phyloP scores from a whole-genome alignment of 768 basidiomycete genomes.

The Auriscalpium orientale region DNA sequence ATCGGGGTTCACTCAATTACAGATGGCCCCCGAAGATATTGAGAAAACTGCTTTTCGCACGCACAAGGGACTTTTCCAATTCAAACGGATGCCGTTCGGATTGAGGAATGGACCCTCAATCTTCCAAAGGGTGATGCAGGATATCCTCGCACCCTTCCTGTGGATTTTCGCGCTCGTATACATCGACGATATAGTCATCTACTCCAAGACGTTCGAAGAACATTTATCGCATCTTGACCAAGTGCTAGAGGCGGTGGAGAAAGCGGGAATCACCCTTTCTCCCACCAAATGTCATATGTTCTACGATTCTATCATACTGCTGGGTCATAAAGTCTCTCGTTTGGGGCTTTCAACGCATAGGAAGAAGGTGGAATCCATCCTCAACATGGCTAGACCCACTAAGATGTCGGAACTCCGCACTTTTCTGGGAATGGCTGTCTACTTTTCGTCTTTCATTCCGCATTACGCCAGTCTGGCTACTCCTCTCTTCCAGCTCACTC shows the following conservation, averaged over 20 bases:
- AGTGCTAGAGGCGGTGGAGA: conserved; percentile 22
- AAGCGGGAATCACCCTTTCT: conserved; percentile 18
- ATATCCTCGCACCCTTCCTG: conserved; percentile 1
- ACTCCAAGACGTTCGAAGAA: conserved; percentile 4
- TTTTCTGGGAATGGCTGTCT: conserved; percentile 26
- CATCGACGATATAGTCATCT: conserved; percentile 11
- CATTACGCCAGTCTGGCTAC: conserved; percentile 27
- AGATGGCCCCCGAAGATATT: conserved; percentile 20
- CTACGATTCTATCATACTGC: conserved; percentile 18
- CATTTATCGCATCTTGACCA: conserved; percentile 19
- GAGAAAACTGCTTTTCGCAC: conserved; percentile 31
- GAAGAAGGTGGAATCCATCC: conserved; percentile 22
- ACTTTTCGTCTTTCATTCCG: conserved; percentile 30
- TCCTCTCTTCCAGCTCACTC: conserved; percentile 27
- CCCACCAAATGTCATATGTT: conserved; percentile 21
- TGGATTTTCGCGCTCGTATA: conserved; percentile 10
- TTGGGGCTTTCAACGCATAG: conserved; percentile 26
- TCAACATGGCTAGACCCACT: conserved; percentile 16
- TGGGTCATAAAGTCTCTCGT: conserved; percentile 32
- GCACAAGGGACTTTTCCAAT: conserved; percentile 34
- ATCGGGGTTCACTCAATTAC: conserved; percentile 34
- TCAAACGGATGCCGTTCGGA: conserved; percentile 33
- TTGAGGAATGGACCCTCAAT: conserved; percentile 25
- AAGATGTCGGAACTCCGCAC: conserved; percentile 15
- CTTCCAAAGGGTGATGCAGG: conserved; percentile 36